A percentile compares a stretch with the other conserved stretches of the same genome.
Evolutionary conservation across 768 basidiomycete genomes (phyloP).

Genomic region (Tulasnella sp.): DNA sequence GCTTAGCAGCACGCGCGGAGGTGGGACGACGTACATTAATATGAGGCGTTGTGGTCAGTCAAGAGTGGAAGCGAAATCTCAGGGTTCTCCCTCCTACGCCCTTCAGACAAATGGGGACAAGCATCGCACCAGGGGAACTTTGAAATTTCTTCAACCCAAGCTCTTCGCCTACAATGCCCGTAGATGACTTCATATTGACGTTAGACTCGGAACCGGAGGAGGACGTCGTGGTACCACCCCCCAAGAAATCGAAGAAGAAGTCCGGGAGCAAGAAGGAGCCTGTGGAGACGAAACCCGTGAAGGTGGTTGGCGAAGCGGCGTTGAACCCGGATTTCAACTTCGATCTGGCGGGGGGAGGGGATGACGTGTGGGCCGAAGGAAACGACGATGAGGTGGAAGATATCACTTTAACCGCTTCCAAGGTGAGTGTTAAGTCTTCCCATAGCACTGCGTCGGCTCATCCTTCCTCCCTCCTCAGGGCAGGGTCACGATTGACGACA

Average conservation of each 20-base stretch:
- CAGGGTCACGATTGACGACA: constrained; percentile 56
- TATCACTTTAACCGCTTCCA: neutral
- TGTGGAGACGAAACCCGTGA: constrained; percentile 11
- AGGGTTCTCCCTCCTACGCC: neutral
- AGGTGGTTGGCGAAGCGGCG: constrained; percentile 36
- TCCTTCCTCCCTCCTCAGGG: neutral
- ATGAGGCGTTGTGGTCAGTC: neutral
- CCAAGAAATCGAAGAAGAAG: neutral
- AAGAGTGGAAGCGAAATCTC: neutral
- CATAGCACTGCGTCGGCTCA: too few relatives aligned
- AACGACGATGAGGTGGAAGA: constrained; percentile 10
- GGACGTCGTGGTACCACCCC: constrained; percentile 1
- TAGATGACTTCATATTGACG: constrained; percentile 63
- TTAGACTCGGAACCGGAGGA: constrained; percentile 72
- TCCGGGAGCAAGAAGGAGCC: neutral
- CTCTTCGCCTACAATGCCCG: neutral
- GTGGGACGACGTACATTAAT: neutral
- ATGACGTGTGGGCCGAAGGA: constrained; percentile 37
- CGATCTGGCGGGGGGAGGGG: constrained; percentile 62
- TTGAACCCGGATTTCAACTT: constrained; percentile 79
- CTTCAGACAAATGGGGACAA: neutral
- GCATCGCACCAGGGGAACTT: neutral
- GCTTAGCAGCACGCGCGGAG: neutral
- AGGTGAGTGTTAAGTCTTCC: too few relatives aligned
- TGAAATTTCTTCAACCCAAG: neutral